phyloP scores from a whole-genome alignment of 805 yeast genomes.

The Candida khao-thaluensis region DNA sequence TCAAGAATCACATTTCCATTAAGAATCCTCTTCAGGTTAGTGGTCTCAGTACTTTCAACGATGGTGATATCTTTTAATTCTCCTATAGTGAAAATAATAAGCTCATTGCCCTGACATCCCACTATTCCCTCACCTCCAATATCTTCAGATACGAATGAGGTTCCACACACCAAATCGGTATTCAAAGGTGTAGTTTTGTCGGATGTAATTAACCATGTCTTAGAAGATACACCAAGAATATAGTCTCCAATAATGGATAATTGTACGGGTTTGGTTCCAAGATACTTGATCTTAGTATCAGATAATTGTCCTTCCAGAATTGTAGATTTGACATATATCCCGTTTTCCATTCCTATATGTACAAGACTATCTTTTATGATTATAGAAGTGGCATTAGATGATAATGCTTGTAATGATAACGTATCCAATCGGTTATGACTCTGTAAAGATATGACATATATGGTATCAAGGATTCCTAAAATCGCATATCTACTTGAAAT shows the following conservation, averaged over 20 bases:
- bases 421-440: conserved; percentile 59
- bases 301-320: conserved; percentile 60
- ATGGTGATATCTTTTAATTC: conserved; percentile 36
- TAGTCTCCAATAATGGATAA: conserved; percentile 40
- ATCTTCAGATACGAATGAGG: conserved; percentile 63
- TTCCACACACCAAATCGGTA: conserved; percentile 43
- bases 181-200: conserved; percentile 44
- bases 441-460: conserved; percentile 65
- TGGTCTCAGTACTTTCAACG: conserved; percentile 21
- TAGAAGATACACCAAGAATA: conserved; percentile 51
- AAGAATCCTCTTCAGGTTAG: not conserved
- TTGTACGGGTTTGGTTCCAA: conserved; percentile 67
- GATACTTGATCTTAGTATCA: conserved; percentile 65
- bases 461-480: conserved; percentile 70
- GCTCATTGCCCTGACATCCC: conserved; percentile 51
- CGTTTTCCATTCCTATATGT: conserved; percentile 83
- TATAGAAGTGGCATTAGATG: conserved; percentile 41
- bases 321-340: conserved; percentile 67
- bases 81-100: conserved; percentile 58
- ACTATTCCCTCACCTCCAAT: conserved; percentile 59
- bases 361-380: conserved; percentile 34
- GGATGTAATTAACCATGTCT: conserved; percentile 53
- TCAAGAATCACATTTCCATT: not conserved
- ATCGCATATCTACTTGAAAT: conserved; percentile 53
- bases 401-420: conserved; percentile 63